Conservation (phyloP, 768 basidiomycete species). For the Boletus rubroflammeus region DNA sequence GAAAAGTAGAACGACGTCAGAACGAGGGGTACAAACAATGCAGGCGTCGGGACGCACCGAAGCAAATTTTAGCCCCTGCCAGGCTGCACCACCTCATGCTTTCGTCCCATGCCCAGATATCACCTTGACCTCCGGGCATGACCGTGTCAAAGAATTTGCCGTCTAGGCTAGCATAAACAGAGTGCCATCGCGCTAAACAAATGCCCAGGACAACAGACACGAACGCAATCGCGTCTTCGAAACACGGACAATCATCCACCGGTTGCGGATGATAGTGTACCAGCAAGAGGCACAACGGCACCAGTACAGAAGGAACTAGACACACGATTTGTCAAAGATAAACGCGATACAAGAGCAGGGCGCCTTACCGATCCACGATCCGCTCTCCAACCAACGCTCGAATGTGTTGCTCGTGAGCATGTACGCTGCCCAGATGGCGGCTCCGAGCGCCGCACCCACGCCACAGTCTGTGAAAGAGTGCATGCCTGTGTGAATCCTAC, state of each 20-base stretch:
- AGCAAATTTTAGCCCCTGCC: conserved; percentile 37
- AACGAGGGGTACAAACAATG: not conserved
- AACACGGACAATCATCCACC: conserved; percentile 96
- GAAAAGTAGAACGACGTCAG: not conserved
- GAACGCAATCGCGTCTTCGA: conserved; percentile 95
- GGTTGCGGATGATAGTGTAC: conserved; percentile 94
- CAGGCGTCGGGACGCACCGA: conserved; percentile 33
- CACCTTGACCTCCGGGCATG: conserved; percentile 60
- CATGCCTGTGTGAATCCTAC: conserved; percentile 85
- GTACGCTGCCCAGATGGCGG: conserved; percentile 55
- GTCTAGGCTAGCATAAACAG: conserved; percentile 40
- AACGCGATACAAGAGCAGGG: conserved; percentile 17
- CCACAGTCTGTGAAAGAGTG: conserved; percentile 78
- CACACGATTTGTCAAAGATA: conserved; percentile 7
- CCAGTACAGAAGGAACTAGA: conserved; percentile 55
- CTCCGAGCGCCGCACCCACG: conserved; percentile 62
- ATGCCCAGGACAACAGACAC: conserved; percentile 81
- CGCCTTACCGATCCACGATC: conserved; percentile 35
- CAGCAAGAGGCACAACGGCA: conserved; percentile 62
- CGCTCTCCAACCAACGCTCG: conserved; percentile 40
- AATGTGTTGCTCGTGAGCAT: conserved; percentile 34
- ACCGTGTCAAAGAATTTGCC: conserved; percentile 28
- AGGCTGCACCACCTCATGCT: conserved; percentile 35
- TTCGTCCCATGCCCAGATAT: conserved; percentile 33
- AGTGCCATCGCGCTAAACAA: conserved; percentile 64